These are phyloP conservation scores for Themeda triandra DNA, from an alignment of 176 grass and related monocot species.

Conservation along the genomic window DNA sequence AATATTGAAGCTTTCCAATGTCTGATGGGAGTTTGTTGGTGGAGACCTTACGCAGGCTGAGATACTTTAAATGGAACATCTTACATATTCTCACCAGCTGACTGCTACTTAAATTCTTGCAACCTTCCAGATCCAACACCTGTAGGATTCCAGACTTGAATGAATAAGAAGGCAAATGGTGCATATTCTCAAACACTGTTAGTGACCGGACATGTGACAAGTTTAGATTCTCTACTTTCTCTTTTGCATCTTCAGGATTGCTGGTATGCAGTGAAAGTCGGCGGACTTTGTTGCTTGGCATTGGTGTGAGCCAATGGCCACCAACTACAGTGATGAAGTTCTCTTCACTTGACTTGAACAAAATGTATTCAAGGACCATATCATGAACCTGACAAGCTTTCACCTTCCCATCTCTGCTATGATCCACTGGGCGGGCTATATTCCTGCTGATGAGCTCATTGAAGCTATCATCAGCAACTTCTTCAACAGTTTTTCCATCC, in stretches of 20 bases:
- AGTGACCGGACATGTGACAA: slow-evolving; percentile 1
- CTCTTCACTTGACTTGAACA: slow-evolving; percentile 23
- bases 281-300: slow-evolving; percentile 1
- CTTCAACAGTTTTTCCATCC: background rate
- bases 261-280: slow-evolving; percentile 3
- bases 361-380: slow-evolving; percentile 20
- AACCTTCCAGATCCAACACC: slow-evolving; percentile 10
- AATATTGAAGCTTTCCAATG: background rate
- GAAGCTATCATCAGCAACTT: slow-evolving; percentile 8
- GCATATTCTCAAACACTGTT: background rate
- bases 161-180: background rate
- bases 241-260: background rate
- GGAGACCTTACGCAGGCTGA: background rate
- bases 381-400: slow-evolving; percentile 6
- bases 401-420: slow-evolving; percentile 2
- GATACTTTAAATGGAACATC: background rate
- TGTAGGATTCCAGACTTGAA: background rate
- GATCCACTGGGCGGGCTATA: background rate
- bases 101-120: background rate
- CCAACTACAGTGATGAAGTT: slow-evolving; percentile 32
- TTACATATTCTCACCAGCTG: background rate
- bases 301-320: slow-evolving; percentile 8
- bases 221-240: background rate
- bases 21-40: background rate
- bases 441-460: slow-evolving; percentile 4